Percentiles rank a stretch among this genome's conserved stretches.
These are phyloP conservation scores for Saturnispora quitensis DNA, from an alignment of 805 yeast genomes.

Conservation along the genomic window DNA sequence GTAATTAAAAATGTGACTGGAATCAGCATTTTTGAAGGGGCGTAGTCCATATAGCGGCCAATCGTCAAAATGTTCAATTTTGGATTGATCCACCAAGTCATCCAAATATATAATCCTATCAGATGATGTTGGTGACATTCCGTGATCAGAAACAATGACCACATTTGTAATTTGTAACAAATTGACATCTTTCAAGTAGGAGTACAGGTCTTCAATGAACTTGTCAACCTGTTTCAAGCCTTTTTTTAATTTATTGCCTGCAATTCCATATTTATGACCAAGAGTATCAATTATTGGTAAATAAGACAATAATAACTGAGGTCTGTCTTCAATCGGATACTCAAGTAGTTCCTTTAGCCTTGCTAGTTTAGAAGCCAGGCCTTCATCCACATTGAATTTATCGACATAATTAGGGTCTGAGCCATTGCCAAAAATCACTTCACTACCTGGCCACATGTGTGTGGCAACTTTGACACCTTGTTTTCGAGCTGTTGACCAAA, in stretches of 20 bases:
- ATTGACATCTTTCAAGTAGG: conserved; percentile 45
- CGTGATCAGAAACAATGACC: conserved; percentile 81
- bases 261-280: conserved; percentile 67
- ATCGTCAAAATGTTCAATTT: conserved; percentile 61
- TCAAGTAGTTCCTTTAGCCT: conserved; percentile 65
- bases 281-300: conserved; percentile 76
- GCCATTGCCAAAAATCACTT: conserved; percentile 46
- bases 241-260: conserved; percentile 45
- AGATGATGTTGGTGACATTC: conserved; percentile 82
- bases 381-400: conserved; percentile 55
- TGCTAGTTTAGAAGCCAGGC: conserved; percentile 45
- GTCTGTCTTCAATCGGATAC: conserved; percentile 42
- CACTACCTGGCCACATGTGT: conserved; percentile 98
- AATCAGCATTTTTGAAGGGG: conserved; percentile 35
- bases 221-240: conserved; percentile 59
- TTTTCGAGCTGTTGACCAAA: conserved; percentile 68
- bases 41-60: conserved; percentile 82
- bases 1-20: conserved; percentile 39
- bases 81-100: conserved; percentile 48
- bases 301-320: conserved; percentile 68
- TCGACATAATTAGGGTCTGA: conserved; percentile 47
- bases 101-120: conserved; percentile 63
- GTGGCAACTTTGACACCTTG: conserved; percentile 61
- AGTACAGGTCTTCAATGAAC: conserved; percentile 42
- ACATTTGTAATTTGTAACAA: conserved; percentile 60